Evolutionary conservation across 164 flowering plant species (phyloP), one percentile per base, ranked within the genome.

Genomic region (Taxillus chinensis): DNA sequence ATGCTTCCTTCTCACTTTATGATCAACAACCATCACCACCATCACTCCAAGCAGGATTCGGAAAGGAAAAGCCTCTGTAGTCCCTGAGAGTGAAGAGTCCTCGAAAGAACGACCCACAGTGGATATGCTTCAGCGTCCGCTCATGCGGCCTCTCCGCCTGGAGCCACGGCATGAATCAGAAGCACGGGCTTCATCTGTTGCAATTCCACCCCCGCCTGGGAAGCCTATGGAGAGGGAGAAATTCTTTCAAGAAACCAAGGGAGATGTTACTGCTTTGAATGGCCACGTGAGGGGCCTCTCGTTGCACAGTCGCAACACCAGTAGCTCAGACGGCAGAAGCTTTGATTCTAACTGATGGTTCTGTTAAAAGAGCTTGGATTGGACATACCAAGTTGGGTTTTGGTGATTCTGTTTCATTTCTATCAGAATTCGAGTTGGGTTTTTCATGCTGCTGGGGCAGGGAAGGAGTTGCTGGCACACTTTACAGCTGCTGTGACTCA

Each of bases 191-290:
- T 69, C 83, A 3, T 68, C 79, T 38, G 78, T 70, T 54, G 69
- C 67, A n/a, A 83, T 93, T 64, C 99, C 99, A 49, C 99, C 99
- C 0, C 99, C 99, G 10, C 99, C 99, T 27, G 84, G 90, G 46
- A 89, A 87, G 64, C 91, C 81, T 46, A 40, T 74, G 3, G 99
- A 93, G 77, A 75, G 97, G 71, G 96, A 90, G 70, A 86, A 58
- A 65, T 93, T 79, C 77, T 93, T 93, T 70, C 86, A 82, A 78
- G 93, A 86, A 56, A 88, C 78, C 56, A 76, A 70, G 75, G 67
- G 42, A 2, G 98, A 83, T 62, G 81, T 83, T 41, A 62, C 85
- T 17, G 64, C 71, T 27, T 62, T 82, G 62, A 68, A 70, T 45
- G 86, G 79, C 58, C 83, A 83, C 64, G 39, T 80, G 72, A 82